Percentiles rank a stretch among this genome's conserved stretches.
phyloP scores from a whole-genome alignment of 108 stramenopile species.

The Tribonema minus region DNA sequence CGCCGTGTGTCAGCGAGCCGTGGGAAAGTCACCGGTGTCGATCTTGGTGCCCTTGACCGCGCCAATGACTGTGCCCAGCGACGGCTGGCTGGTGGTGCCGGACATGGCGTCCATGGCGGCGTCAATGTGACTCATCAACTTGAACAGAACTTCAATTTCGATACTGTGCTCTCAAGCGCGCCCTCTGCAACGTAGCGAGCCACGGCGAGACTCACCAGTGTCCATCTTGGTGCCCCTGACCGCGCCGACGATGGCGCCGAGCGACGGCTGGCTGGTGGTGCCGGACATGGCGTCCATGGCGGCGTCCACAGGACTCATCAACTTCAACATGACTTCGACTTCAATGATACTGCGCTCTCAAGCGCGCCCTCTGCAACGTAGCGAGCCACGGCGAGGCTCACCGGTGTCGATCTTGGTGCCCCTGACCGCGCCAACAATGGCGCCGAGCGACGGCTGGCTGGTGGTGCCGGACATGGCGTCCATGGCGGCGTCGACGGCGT shows the following conservation, averaged over 20 bases:
- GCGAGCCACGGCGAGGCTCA: too few relatives aligned
- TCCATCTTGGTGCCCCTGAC: conserved; percentile 69
- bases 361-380: too few relatives aligned
- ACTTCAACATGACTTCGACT: too few relatives aligned
- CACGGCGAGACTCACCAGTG: conserved; percentile 67
- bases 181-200: too few relatives aligned
- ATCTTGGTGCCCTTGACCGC: conserved; percentile 31
- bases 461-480: conserved; percentile 93
- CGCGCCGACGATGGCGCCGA: conserved; percentile 85
- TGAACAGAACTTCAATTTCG: too few relatives aligned
- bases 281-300: conserved; percentile 89
- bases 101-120: conserved; percentile 87
- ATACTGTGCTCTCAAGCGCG: too few relatives aligned
- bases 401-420: conserved; percentile 71
- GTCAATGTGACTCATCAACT: too few relatives aligned
- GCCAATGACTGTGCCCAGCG: conserved; percentile 81
- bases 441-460: conserved; percentile 86
- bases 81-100: conserved; percentile 89
- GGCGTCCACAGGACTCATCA: conserved; percentile 86
- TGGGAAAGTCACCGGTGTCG: too few relatives aligned
- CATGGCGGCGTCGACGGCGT: conserved; percentile 85
- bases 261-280: conserved; percentile 84
- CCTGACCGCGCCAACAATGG: conserved; percentile 74
- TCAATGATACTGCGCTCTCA: too few relatives aligned
- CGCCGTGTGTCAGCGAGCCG: too few relatives aligned